phyloP scores from a whole-genome alignment of 441 rosid genomes.

The Corymbia calophylla region DNA sequence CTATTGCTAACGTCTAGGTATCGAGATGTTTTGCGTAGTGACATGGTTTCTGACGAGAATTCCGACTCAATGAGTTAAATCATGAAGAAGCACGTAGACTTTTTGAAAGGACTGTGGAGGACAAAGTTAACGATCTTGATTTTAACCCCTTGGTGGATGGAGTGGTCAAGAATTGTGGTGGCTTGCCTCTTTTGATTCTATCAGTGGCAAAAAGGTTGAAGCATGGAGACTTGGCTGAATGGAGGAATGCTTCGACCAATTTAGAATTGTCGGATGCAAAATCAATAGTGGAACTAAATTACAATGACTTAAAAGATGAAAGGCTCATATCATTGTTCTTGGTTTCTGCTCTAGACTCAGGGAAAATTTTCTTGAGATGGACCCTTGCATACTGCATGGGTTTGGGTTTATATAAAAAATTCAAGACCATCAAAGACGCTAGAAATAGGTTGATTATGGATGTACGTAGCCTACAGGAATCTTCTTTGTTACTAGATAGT shows the following conservation, averaged over 20 bases:
- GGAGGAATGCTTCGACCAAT: background rate
- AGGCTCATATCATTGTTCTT: background rate
- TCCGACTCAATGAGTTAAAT: background rate
- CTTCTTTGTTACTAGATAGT: background rate
- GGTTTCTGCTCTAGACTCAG: background rate
- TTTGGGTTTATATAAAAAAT: background rate
- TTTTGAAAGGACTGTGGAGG: background rate
- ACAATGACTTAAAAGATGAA: background rate
- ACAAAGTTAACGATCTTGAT: rapidly evolving
- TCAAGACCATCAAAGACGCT: rapidly evolving
- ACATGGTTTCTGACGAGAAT: background rate
- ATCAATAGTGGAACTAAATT: background rate
- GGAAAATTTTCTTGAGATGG: rapidly evolving
- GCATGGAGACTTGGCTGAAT: background rate
- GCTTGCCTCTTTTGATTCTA: conserved; percentile 7
- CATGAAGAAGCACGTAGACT: conserved; percentile 1
- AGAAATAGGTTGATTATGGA: background rate
- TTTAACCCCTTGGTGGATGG: background rate
- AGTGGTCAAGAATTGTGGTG: background rate
- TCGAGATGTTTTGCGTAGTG: background rate
- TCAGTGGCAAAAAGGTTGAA: conserved; percentile 1
- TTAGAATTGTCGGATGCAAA: background rate
- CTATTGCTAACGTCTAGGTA: background rate
- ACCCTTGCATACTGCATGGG: background rate
- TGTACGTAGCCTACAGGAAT: rapidly evolving